Conservation (phyloP, 23 red algal genomes). For the Cyanidium caldarium region DNA sequence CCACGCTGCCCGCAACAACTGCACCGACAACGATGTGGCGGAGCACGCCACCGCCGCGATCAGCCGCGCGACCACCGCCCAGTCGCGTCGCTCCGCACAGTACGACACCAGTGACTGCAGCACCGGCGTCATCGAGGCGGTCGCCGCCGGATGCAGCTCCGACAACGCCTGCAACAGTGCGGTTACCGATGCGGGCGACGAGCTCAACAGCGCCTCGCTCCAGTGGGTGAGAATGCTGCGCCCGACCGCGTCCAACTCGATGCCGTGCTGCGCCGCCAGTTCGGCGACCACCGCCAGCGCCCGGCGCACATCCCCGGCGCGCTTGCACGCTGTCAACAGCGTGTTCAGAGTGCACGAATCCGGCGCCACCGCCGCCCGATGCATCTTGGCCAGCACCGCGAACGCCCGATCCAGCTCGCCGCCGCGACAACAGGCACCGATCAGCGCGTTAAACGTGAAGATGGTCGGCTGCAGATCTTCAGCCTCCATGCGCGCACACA, state of each 20-base stretch:
- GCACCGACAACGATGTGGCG: too few species aligned
- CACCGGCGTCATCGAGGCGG: too few species aligned
- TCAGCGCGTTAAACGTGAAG: conserved; percentile 76
- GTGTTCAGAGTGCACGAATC: conserved; percentile 81
- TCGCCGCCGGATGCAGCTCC: too few species aligned
- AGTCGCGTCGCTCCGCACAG: too few species aligned
- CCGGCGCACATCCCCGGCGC: conserved; percentile 38
- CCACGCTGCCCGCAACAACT: too few species aligned
- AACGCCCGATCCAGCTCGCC: conserved; percentile 35
- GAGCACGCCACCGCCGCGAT: too few species aligned
- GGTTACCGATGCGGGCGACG: too few species aligned
- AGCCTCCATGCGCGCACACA: conserved; percentile 40
- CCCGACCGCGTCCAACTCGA: background rate
- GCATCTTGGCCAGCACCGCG: conserved; percentile 41
- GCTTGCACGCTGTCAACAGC: conserved; percentile 46
- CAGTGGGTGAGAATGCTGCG: background rate
- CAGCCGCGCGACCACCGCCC: too few species aligned
- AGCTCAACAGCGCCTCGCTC: too few species aligned
- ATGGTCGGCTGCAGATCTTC: conserved; percentile 57
- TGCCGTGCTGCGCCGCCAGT: background rate
- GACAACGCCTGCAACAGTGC: too few species aligned
- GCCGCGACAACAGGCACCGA: conserved; percentile 52
- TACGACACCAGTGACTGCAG: too few species aligned
- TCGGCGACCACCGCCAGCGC: conserved; percentile 41
- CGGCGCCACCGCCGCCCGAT: conserved; percentile 31